Conservation (phyloP, 2,329 filamentous ascomycete species). For the Epichloe brachyelytri region DNA sequence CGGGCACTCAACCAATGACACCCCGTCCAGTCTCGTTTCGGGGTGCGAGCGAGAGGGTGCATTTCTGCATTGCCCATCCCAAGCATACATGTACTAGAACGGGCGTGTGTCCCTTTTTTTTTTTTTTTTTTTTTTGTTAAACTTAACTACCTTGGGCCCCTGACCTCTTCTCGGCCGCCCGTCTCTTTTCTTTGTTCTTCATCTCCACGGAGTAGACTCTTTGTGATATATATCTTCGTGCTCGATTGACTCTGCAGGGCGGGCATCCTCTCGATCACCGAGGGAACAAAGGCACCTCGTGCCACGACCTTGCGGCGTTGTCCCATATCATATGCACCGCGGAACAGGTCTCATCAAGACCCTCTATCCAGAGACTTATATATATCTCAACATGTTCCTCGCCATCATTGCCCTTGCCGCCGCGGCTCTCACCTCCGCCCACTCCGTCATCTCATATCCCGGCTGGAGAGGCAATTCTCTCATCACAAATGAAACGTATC, state of each 20-base stretch:
- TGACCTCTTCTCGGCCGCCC: not conserved
- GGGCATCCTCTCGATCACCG: not conserved
- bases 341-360: not conserved
- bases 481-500: constrained; percentile 62
- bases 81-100: not conserved
- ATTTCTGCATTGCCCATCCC: too few relatives aligned
- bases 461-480: constrained; percentile 82
- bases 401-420: constrained; percentile 25
- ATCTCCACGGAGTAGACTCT: too few relatives aligned
- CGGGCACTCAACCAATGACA: too few relatives aligned
- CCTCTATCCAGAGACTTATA: too few relatives aligned
- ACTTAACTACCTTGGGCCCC: not conserved
- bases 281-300: not conserved
- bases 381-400: not conserved
- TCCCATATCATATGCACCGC: not conserved
- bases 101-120: not conserved
- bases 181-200: not conserved
- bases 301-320: not conserved
- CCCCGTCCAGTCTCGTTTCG: too few relatives aligned
- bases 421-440: constrained; percentile 44
- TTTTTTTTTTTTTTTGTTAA: not conserved
- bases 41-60: too few relatives aligned
- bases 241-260: not conserved
- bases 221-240: too few relatives aligned
- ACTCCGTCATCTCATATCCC: constrained; percentile 76